phyloP scores from a whole-genome alignment of 176 grass and related monocot genomes.

The Avena atlantica region DNA sequence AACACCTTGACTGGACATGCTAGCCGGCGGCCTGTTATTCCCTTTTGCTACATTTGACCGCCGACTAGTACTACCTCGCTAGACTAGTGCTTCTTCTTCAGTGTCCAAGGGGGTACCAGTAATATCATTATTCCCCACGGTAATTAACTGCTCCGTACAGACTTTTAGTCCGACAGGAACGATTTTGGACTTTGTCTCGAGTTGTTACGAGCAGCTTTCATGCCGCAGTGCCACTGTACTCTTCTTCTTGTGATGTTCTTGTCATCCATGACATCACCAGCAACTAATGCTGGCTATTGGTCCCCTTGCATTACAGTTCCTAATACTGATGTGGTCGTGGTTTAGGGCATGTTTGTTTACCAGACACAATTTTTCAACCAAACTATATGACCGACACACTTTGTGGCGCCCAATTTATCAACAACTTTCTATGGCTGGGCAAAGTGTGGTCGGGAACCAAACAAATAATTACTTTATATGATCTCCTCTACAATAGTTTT shows the following conservation, averaged over 20 bases:
- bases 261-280: conserved; percentile 34
- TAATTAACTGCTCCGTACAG: background rate
- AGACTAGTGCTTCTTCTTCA: background rate
- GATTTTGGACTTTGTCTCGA: background rate
- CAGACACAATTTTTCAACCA: too few relatives aligned
- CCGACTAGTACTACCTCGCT: too few relatives aligned
- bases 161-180: background rate
- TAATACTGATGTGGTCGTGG: background rate
- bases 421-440: too few relatives aligned
- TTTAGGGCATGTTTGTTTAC: too few relatives aligned
- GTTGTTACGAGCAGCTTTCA: background rate
- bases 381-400: too few relatives aligned
- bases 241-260: background rate
- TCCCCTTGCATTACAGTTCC: too few relatives aligned
- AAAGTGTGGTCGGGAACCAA: too few relatives aligned
- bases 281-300: background rate
- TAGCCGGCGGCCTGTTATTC: background rate
- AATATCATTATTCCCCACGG: background rate
- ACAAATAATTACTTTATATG: too few relatives aligned
- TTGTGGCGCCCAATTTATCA: too few relatives aligned
- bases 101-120: background rate
- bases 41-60: conserved; percentile 1
- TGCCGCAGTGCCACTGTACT: background rate
- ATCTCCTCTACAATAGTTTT: too few relatives aligned
- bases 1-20: background rate